These are phyloP conservation scores for Phoenix dactylifera DNA, from an alignment of 176 grass and related monocot genomes.

Conservation along the genomic window DNA sequence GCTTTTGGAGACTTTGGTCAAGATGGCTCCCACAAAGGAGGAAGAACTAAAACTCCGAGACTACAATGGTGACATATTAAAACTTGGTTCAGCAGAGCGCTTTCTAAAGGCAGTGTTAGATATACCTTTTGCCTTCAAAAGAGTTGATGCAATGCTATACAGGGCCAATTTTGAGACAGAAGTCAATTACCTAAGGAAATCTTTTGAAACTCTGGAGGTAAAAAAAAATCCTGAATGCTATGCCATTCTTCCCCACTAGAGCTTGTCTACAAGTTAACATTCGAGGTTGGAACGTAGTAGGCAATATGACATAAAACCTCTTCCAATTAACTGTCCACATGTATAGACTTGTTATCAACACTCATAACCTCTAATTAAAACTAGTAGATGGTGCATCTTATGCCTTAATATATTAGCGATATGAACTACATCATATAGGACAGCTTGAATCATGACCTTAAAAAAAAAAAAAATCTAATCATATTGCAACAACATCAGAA, in stretches of 20 bases:
- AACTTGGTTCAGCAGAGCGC: constrained; percentile 76
- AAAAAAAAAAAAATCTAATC: too few relatives aligned
- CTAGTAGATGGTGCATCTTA: too few relatives aligned
- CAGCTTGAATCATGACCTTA: too few relatives aligned
- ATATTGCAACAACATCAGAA: too few relatives aligned
- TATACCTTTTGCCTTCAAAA: constrained; percentile 96
- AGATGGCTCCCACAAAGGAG: constrained; percentile 98
- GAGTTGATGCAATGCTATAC: constrained; percentile 97
- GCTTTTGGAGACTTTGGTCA: constrained; percentile 95
- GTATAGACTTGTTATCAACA: too few relatives aligned
- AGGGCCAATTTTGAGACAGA: constrained; percentile 92
- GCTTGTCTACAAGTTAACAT: too few relatives aligned
- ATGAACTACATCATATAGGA: too few relatives aligned
- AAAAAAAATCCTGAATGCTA: background rate
- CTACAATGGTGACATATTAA: constrained; percentile 58
- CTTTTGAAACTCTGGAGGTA: constrained; percentile 93
- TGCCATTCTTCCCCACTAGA: background rate
- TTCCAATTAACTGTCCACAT: too few relatives aligned
- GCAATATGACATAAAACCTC: too few relatives aligned
- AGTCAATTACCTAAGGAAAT: constrained; percentile 82
- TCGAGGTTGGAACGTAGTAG: too few relatives aligned
- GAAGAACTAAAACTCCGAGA: constrained; percentile 84
- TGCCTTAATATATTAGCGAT: too few relatives aligned
- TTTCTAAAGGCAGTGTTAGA: constrained; percentile 86
- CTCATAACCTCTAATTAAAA: too few relatives aligned